Evolutionary conservation across 495 filamentous ascomycete genomes (phyloP), one percentile per base, ranked within the genome.

Genomic region (Hyaloscypha variabilis): DNA sequence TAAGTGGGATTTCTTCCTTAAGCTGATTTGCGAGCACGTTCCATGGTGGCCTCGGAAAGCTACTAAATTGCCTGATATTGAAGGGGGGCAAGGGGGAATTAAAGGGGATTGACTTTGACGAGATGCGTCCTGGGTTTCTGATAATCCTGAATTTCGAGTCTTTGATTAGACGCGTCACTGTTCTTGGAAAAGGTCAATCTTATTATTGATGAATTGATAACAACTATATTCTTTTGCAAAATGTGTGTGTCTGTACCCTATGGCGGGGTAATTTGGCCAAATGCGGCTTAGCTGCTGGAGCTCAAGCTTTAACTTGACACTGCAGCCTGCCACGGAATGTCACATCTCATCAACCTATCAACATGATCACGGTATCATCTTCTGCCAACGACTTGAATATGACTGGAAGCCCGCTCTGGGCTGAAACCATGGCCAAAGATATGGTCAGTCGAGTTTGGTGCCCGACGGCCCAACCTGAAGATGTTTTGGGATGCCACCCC

Each of bases 381-480:
- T 42, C 39, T 46, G 39, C 4, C 31, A 19, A 46, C 6, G 17
- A 19, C 39, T 46, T 1, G 17, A 26, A 39, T 19, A 21, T 59
- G 30, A 59, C 57, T 39, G 29, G 57, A 59, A 25, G 29, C 30
- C 46, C 21, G 21, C 46, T 0, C n/a, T 36, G 29, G 30, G 5
- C 34, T 29, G 8, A 28, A 2, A 52, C 6, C 28, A 6, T 11
- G 30, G 42, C 0, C 46, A 3, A 62, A 26, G 59, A 62, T 62
- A 21, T 62, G 59, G n/a, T 62, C 59, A 25, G 5, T 23, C 31
- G 39, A 60, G 58, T 21, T 28, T 28, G 39, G 42, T 62, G 59
- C 59, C 59, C 59, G 42, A 51, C 39, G 19, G 36, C 42, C 25
- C n/a, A 53, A 31, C n/a, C n/a, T n/a, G n/a, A n/a, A n/a, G 3